A percentile compares a stretch with the other conserved stretches of the same genome.
Evolutionary conservation across 148 eudicot species (phyloP).

Genomic region (Cornus kousa): DNA sequence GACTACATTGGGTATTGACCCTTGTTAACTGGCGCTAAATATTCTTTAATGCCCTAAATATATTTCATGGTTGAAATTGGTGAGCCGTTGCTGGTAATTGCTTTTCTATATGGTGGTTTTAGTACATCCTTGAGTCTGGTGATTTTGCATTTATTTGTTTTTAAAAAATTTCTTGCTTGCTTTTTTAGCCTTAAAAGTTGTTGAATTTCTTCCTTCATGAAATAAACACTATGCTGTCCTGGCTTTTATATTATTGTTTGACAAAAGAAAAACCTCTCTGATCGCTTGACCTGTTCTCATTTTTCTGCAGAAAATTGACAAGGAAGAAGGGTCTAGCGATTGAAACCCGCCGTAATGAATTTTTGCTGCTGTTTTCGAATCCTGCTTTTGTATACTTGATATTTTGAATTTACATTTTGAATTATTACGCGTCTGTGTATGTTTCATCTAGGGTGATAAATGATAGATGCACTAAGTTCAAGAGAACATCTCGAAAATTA

Average conservation of each 20-base stretch:
- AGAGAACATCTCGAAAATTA: not conserved
- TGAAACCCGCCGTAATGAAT: slow-evolving; percentile 13
- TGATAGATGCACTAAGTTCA: not conserved
- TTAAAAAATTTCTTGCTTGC: too few species aligned
- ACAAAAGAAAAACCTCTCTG: not conserved
- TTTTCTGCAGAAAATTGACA: slow-evolving; percentile 33
- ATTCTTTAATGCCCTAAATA: too few species aligned
- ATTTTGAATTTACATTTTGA: not conserved
- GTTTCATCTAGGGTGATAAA: not conserved
- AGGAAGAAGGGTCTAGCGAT: slow-evolving; percentile 36
- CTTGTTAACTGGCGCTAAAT: not conserved
- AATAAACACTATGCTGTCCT: not conserved
- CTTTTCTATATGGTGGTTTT: too few species aligned
- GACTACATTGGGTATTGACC: too few species aligned
- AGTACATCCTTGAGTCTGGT: too few species aligned
- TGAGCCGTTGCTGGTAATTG: not conserved
- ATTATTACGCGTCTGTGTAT: not conserved
- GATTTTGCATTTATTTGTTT: not conserved
- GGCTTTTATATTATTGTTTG: not conserved
- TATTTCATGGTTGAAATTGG: not conserved
- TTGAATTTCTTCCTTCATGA: not conserved
- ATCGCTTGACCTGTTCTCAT: not conserved
- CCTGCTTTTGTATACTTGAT: not conserved
- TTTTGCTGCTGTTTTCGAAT: not conserved
- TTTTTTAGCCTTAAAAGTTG: not conserved